Evolutionary conservation across 805 yeast species (phyloP), one percentile per base, ranked within the genome.

Genomic region (Candida verbasci): DNA sequence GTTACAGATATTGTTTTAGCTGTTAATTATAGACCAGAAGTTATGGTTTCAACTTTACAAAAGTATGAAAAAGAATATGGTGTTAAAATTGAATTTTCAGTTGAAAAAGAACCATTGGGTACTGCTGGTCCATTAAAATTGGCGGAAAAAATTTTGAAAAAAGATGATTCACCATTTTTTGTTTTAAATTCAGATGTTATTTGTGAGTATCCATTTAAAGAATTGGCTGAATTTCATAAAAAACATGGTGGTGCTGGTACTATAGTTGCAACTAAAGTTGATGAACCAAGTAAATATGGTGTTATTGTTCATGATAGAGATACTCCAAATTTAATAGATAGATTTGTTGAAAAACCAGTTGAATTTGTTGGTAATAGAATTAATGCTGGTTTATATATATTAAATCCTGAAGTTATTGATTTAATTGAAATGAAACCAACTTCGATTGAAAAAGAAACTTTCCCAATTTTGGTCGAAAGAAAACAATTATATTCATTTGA

Each of bases 321-420:
- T 63, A 85, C 86, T 54, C 87, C 96, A 60, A 85, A 91, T 74
- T 80, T 87, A 73, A 93, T 93, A 52, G 98, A 93, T 72, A 80
- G 99, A 68, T 93, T 93, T 62, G 99, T 93, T 52, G 99, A 93
- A 76, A 93, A 93, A 78, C 99, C 99, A 48, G 96, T 87, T 47
- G 97, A 93, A 71, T 93, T 93, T 55, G 99, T 93, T 47, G 98
- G 98, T 72, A 93, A 93, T 85, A 87, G 99, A 78, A 93, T 93
- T 64, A 93, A 93, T 62, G 99, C 98, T 45, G 99, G 99, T 78
- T 78, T 93, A 67, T 93, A 93, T 76, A 89, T 93, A 60, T 76
- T 93, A 64, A 93, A 91, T 84, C 99, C 99, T 53, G 80, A 86
- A 49, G 98, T 93, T 51, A 86, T 93, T 57, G 97, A 91, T 66